Percentiles rank a stretch among this genome's conserved stretches.
Evolutionary conservation across 495 filamentous ascomycete species (phyloP).

Genomic region (Pyrenopolyporus hunteri): DNA sequence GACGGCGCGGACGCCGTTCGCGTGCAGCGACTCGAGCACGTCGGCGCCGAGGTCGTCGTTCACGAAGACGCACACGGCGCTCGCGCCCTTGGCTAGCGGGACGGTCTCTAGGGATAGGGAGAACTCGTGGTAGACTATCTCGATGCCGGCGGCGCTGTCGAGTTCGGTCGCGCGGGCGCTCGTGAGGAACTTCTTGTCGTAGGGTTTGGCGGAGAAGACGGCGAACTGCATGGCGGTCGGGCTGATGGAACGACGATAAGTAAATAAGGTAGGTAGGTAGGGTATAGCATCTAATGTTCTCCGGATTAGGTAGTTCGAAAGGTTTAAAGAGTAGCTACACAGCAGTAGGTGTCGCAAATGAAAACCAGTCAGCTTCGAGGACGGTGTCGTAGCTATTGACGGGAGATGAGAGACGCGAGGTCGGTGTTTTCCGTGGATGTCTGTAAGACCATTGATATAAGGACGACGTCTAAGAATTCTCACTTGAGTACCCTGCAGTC

Average conservation of each 20-base stretch:
- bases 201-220: conserved; percentile 67
- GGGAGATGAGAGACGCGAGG: no score
- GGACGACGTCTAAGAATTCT: neutral
- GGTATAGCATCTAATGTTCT: no score
- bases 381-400: no score
- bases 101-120: conserved; percentile 62
- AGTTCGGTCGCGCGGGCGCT: conserved; percentile 39
- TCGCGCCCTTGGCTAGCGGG: conserved; percentile 56
- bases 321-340: no score
- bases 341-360: no score
- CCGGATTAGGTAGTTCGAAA: no score
- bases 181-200: conserved; percentile 61
- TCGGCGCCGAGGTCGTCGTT: conserved; percentile 63
- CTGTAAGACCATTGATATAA: no score
- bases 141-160: conserved; percentile 29
- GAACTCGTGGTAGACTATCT: conserved; percentile 62
- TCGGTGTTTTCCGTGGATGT: no score
- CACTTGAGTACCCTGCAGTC: neutral
- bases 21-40: conserved; percentile 58
- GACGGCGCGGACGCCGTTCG: conserved; percentile 58
- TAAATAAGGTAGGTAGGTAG: no score
- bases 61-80: conserved; percentile 74
- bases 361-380: no score
- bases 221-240: conserved; percentile 58
- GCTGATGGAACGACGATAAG: neutral